Conservation (phyloP, 169 alveolate species). For the Cyclospora cayetanensis region DNA sequence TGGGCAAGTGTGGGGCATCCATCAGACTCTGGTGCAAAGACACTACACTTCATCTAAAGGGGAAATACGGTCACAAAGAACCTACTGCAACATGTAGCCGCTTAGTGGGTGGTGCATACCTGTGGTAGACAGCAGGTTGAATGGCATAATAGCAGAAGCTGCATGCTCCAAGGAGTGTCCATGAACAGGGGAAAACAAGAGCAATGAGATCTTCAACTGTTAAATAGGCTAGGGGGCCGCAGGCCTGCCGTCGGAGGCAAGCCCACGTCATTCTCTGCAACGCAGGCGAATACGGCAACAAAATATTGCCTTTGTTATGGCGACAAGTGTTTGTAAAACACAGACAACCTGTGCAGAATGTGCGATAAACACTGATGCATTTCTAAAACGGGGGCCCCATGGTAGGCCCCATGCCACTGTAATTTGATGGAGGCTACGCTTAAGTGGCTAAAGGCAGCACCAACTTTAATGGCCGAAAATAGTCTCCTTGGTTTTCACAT, state of each 20-base stretch:
- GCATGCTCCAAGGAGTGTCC: constrained; percentile 18
- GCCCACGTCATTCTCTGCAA: constrained; percentile 7
- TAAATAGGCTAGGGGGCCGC: constrained; percentile 10
- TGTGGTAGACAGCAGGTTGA: constrained; percentile 11
- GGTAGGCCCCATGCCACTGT: constrained; percentile 28
- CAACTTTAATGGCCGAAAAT: background rate
- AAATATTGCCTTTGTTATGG: background rate
- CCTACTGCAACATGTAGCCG: no score
- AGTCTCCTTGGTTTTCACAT: background rate
- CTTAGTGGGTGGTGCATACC: no score
- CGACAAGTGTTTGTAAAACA: background rate
- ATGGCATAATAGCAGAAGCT: constrained; percentile 38
- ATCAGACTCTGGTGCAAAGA: no score
- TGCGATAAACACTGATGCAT: background rate
- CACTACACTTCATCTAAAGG: no score
- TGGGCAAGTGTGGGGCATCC: no score
- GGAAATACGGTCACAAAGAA: no score
- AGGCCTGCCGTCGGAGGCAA: constrained; percentile 42
- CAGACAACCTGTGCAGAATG: background rate
- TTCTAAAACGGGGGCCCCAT: constrained; percentile 13
- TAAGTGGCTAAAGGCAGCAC: background rate
- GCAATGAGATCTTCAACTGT: background rate
- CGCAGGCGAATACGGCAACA: background rate
- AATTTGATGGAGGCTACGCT: background rate
- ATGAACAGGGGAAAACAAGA: constrained; percentile 45